Evolutionary conservation across 768 basidiomycete species (phyloP).

Genomic region (Lactarius sanguifluus): DNA sequence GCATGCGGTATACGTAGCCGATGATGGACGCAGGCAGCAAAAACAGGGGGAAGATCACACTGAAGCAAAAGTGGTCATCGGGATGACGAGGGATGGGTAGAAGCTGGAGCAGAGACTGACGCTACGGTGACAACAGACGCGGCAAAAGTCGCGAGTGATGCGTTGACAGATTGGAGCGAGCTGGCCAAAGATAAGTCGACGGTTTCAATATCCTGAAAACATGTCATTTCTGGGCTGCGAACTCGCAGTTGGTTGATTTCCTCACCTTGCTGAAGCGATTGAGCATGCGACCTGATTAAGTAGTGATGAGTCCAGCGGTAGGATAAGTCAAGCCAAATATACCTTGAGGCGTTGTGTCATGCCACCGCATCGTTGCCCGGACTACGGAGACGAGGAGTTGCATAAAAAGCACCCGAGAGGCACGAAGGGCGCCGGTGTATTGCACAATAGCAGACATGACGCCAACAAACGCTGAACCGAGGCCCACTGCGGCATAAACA

Average conservation of each 20-base stretch:
- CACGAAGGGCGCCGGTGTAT: constrained; percentile 55
- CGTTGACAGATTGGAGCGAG: constrained; percentile 73
- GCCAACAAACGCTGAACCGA: constrained; percentile 48
- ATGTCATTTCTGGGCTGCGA: constrained; percentile 2
- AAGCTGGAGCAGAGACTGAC: constrained; percentile 41
- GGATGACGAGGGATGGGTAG: constrained; percentile 27
- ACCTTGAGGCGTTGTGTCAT: constrained; percentile 82
- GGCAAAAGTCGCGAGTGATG: constrained; percentile 73
- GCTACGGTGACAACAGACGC: constrained; percentile 71
- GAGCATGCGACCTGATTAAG: constrained; percentile 65
- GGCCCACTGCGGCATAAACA: constrained; percentile 61
- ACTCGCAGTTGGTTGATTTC: background rate
- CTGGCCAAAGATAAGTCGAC: constrained; percentile 72
- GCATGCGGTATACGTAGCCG: constrained; percentile 66
- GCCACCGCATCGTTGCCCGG: constrained; percentile 81
- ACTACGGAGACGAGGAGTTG: constrained; percentile 68
- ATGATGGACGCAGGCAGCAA: constrained; percentile 73
- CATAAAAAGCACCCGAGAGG: constrained; percentile 42
- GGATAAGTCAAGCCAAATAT: constrained; percentile 16
- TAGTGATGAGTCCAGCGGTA: constrained; percentile 4
- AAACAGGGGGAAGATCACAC: constrained; percentile 80
- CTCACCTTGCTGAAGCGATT: constrained; percentile 76
- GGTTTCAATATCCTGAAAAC: constrained; percentile 71
- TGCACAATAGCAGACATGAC: constrained; percentile 52
- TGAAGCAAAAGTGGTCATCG: constrained; percentile 31